Evolutionary conservation across 176 grass and related monocot genomes (phyloP).

Genomic region (barley (Hordeum vulgare)): MorexV3_pseudomolecules_assembly NC_058523.1:24526931-24527430

Average conservation of each 20-base stretch:
- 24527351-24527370: slow-evolving; percentile 19
- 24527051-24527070: slow-evolving; percentile 3
- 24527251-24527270: slow-evolving; percentile 43
- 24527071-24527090: neutral
- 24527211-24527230: slow-evolving; percentile 7
- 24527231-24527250: neutral
- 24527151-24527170: neutral
- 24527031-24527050: neutral
- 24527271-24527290: neutral
- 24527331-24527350: slow-evolving; percentile 11
- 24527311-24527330: slow-evolving; percentile 33
- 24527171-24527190: neutral
- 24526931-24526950: slow-evolving; percentile 34
- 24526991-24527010: neutral
- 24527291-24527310: neutral
- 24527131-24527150: neutral
- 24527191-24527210: slow-evolving; percentile 19
- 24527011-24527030: neutral
- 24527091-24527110: slow-evolving; percentile 23
- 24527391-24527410: neutral
- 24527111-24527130: neutral
- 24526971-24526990: neutral
- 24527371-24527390: neutral
- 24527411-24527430: neutral
- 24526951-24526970: slow-evolving; percentile 17